phyloP scores from a whole-genome alignment of 768 basidiomycete genomes.

The Mycena epipterygia region DNA sequence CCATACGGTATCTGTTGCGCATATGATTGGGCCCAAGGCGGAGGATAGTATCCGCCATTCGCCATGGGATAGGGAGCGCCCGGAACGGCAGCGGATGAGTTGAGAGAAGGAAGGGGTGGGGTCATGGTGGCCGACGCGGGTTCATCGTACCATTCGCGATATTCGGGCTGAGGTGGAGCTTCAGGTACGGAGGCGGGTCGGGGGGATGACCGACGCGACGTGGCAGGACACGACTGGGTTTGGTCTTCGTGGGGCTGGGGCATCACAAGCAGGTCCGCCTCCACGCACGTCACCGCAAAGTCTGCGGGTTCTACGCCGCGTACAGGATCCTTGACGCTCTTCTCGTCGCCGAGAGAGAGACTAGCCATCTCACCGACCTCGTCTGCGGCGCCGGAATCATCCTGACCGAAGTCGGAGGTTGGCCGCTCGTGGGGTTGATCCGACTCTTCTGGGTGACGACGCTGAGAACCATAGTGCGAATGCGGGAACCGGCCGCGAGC shows the following conservation, averaged over 20 bases:
- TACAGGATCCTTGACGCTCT: neutral
- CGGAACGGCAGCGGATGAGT: conserved; percentile 39
- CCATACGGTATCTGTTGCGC: conserved; percentile 66
- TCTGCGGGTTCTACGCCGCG: neutral
- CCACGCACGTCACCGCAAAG: conserved; percentile 9
- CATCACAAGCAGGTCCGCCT: neutral
- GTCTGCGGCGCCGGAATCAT: conserved; percentile 8
- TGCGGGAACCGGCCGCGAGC: conserved; percentile 58
- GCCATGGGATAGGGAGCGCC: conserved; percentile 54
- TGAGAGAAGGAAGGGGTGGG: conserved; percentile 50
- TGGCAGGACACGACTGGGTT: conserved; percentile 37
- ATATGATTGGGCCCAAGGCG: conserved; percentile 68
- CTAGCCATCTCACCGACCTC: conserved; percentile 2
- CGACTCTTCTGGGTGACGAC: conserved; percentile 43
- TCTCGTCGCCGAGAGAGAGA: conserved; percentile 17
- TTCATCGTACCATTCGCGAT: conserved; percentile 62
- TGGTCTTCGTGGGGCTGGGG: conserved; percentile 18
- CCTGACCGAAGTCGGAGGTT: conserved; percentile 21
- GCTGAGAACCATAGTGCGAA: conserved; percentile 44
- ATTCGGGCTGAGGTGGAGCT: conserved; percentile 45
- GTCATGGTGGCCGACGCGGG: conserved; percentile 53
- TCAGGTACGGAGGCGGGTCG: conserved; percentile 33
- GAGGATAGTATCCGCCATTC: conserved; percentile 60
- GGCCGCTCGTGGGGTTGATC: conserved; percentile 31
- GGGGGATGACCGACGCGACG: conserved; percentile 37